Evolutionary conservation across 495 filamentous ascomycete genomes (phyloP), one percentile per base, ranked within the genome.

Genomic region (Podospora pseudocomata): DNA sequence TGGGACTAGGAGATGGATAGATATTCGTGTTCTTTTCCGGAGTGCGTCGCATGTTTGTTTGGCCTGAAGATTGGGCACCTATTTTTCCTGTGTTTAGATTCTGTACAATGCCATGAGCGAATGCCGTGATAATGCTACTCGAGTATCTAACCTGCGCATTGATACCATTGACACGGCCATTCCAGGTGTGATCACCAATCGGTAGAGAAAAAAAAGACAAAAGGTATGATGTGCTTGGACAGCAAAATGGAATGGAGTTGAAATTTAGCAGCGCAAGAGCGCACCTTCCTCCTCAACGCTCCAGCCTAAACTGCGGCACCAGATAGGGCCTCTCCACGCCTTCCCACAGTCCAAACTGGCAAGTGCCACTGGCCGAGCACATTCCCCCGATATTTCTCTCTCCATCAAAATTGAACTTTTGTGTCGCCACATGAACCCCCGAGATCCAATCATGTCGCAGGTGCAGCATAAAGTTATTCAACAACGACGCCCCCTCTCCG

Each of bases 1-100:
- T 82, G 80, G 80, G 72, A 77, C 26, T 61, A 61, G 27, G 20
- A 15, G 16, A 59, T 18, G 13, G 56, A 20, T 27, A 59, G 5
- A 18, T 19, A 11, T 23, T 59, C 56, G 5, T 59, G 5, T 26
- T 59, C 30, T 5, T 32, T 32, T 32, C 30, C 7, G 19, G 26
- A 20, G 1, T 26, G 56, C n/a, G 6, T 59, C 19, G 26, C 18
- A 9, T 23, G 19, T 23, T 1, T 19, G 26, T 19, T 59, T 3
- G 4, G n/a, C 26, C 6, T 23, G 26, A 23, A 23, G 56, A 59
- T 23, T 59, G 13, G n/a, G 26, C 5, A 20, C 13, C 23, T 23
- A 23, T 23, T 23, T 27, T 27, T 59, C 26, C 13, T 59, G 56
- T 58, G 56, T 58, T 49, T 49, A 4, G 7, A 32, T 32, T 11